Conservation (phyloP, 805 yeast genomes). For the Candida saitoana region DNA sequence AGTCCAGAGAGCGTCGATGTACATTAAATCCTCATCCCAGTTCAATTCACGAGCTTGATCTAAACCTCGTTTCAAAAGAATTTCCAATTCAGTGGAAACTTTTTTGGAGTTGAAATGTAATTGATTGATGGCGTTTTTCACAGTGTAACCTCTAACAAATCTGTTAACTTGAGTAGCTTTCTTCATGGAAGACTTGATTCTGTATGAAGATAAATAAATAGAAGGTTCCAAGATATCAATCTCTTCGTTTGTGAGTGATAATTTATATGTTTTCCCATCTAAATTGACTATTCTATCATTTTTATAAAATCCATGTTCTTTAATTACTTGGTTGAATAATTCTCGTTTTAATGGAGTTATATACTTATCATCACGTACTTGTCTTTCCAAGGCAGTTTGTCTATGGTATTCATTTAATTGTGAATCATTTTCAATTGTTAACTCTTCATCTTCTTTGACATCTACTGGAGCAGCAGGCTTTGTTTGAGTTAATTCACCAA, state of each 20-base stretch:
- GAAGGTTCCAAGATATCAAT: constrained; percentile 83
- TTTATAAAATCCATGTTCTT: constrained; percentile 63
- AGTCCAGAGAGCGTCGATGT: constrained; percentile 80
- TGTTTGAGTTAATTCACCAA: constrained; percentile 31
- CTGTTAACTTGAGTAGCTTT: constrained; percentile 80
- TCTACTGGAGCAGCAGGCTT: constrained; percentile 4
- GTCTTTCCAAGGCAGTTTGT: constrained; percentile 43
- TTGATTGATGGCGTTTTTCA: constrained; percentile 82
- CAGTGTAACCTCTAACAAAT: constrained; percentile 65
- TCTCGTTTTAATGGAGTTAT: constrained; percentile 68
- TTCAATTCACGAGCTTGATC: constrained; percentile 62
- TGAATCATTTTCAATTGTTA: constrained; percentile 29
- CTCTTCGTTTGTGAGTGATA: constrained; percentile 59
- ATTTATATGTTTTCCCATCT: constrained; percentile 47
- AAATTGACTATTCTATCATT: constrained; percentile 48
- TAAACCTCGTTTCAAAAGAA: constrained; percentile 66
- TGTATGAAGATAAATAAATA: constrained; percentile 71
- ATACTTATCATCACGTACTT: constrained; percentile 48
- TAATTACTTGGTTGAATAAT: constrained; percentile 60
- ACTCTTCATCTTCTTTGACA: constrained; percentile 6
- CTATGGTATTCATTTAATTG: constrained; percentile 47
- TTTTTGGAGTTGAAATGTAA: constrained; percentile 82
- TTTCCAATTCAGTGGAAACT: constrained; percentile 74
- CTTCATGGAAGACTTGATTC: constrained; percentile 84
- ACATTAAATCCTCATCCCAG: constrained; percentile 56